phyloP scores from a whole-genome alignment of 805 yeast genomes.

The Saccharomycopsis sp. region DNA sequence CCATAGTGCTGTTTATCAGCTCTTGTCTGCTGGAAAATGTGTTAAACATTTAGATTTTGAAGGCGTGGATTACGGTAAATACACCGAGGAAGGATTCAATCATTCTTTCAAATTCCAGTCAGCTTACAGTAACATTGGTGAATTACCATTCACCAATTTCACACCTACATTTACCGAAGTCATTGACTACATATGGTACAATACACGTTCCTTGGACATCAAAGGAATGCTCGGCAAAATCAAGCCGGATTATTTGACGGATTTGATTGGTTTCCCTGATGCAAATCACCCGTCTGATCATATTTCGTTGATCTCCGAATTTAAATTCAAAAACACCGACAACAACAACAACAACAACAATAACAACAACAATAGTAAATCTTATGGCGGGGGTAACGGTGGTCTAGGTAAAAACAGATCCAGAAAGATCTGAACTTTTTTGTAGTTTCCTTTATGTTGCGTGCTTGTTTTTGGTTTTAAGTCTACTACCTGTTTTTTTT shows the following conservation, averaged over 20 bases:
- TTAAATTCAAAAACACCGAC: conserved; percentile 53
- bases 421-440: conserved; percentile 26
- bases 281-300: conserved; percentile 94
- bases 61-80: conserved; percentile 85
- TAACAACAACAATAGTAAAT: conserved; percentile 6
- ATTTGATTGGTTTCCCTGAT: conserved; percentile 88
- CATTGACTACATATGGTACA: conserved; percentile 94
- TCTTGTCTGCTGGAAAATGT: conserved; percentile 77
- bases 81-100: conserved; percentile 80
- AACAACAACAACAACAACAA: conserved; percentile 24
- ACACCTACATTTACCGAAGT: conserved; percentile 91
- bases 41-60: conserved; percentile 72
- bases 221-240: conserved; percentile 81
- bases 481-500: neutral
- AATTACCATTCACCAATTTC: conserved; percentile 89
- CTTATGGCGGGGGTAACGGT: neutral
- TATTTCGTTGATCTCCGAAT: conserved; percentile 75
- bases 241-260: conserved; percentile 68
- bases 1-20: conserved; percentile 87
- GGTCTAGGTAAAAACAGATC: conserved; percentile 18
- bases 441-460: neutral
- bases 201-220: conserved; percentile 73
- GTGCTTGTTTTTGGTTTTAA: neutral
- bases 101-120: conserved; percentile 79
- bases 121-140: conserved; percentile 78